phyloP scores from a whole-genome alignment of 2,329 filamentous ascomycete species.

The Pleoardoris graminearum region DNA sequence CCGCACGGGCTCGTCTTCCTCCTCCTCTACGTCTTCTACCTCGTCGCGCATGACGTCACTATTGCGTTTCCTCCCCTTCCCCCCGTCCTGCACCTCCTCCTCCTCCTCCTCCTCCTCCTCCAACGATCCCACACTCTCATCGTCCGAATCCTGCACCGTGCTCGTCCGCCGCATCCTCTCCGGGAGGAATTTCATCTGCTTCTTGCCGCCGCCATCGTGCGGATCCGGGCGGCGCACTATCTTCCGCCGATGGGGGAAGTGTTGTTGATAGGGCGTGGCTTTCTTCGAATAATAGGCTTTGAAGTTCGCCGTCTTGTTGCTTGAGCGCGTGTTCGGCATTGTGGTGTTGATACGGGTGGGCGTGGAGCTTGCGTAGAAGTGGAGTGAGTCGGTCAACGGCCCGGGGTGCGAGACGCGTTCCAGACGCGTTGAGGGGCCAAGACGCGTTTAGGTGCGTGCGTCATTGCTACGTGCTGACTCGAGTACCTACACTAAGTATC shows the following conservation, averaged over 20 bases:
- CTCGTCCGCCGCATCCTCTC: conserved; percentile 28
- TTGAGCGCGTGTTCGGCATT: conserved; percentile 36
- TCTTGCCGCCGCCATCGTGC: conserved; percentile 24
- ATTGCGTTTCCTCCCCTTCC: conserved; percentile 22
- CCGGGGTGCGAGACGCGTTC: not conserved
- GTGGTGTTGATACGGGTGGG: not conserved
- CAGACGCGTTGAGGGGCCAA: not conserved
- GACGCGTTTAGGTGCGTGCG: too few relatives aligned
- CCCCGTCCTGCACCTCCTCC: not conserved
- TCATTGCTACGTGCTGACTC: too few relatives aligned
- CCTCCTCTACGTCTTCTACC: conserved; percentile 7
- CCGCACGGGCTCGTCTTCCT: conserved; percentile 9
- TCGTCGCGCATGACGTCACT: conserved; percentile 9
- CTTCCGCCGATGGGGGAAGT: conserved; percentile 36
- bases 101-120: conserved; percentile 6
- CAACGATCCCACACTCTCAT: conserved; percentile 19
- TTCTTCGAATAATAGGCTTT: conserved; percentile 41
- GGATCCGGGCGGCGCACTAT: conserved; percentile 27
- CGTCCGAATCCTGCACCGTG: conserved; percentile 10
- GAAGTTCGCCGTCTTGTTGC: conserved; percentile 28
- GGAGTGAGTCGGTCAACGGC: not conserved
- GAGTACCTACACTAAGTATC: too few relatives aligned
- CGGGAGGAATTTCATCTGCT: conserved; percentile 35
- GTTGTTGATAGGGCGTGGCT: conserved; percentile 27
- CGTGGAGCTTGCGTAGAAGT: not conserved